Base-by-base conservation (phyloP, 2,329 filamentous ascomycete genomes). In the Lecanoromycetidae sp. region DNA sequence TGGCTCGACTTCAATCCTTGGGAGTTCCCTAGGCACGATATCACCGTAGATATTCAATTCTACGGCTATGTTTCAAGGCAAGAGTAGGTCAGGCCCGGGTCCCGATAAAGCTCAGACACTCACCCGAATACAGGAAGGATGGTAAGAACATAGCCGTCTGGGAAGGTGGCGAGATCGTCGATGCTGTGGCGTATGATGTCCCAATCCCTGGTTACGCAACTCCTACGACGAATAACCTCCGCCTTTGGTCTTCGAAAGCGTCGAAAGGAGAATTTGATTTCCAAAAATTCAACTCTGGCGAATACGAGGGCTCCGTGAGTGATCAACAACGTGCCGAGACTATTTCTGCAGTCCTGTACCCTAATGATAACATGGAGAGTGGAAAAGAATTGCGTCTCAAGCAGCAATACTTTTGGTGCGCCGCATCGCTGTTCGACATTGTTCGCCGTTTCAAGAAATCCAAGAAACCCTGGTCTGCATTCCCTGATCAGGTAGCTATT, bases 381-480 rank as follows among this genome's bases (percentile, higher is more conserved):
- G 91, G 91, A 53, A 98, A 98, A 67, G 91, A 98, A 71, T 79
- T 98, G 54, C 86, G 91, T 45, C 69, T 98, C 65, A 98, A 98
- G 76, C 91, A 98, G 66, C 91, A 98, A 66, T 98, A 98, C 74
- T 98, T 98, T 71, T 98, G 91, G 91, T 94, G 94, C 60, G 88
- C 91, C 44, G 91, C 91, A 13, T 98, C 91, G 13, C 75, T 98
- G 3, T 87, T 87, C 61, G 91, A 98, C 60, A 98, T 98, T 61
- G 84, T 98, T 51, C 84, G 91, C 49, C 82, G 91, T 50, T 98
- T 96, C 79, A 98, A 96, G 75, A 98, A 96, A 76, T 80, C 87
- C 15, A 87, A 86, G 71, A 81, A 90, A 54, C 71, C 82, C 6
- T 98, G 91, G 91, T 81, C 69, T 55, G 84, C 94, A 60, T 98